Evolutionary conservation across 2,329 filamentous ascomycete genomes (phyloP), one percentile per base, ranked within the genome.

Genomic region (Botryotinia calthae): DNA sequence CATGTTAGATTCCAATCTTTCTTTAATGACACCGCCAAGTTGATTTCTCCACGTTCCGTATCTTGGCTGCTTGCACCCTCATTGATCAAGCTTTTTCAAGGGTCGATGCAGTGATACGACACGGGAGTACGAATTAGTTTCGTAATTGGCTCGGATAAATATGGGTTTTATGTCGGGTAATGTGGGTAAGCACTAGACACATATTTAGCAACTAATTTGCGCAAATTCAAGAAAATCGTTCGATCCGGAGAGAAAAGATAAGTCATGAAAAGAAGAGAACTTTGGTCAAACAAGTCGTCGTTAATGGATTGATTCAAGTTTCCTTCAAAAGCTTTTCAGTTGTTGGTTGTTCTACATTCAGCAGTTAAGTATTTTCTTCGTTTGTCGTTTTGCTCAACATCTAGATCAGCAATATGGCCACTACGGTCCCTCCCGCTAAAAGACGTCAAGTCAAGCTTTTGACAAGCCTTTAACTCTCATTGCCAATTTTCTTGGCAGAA

Each of bases 361-460:
- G 48, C 25, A n/a, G 12, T 54, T 2, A 18, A 18, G 14, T 3
- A 18, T 28, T 28, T 56, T 1, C n/a, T 56, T 28, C 51, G 16
- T 56, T 56, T 28, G 7, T 56, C n/a, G 7, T 28, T 56, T 56
- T 4, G 14, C n/a, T 18, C 14, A 31, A 56, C 14, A 9, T 56
- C n/a, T 8, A 56, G 7, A 56, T 28, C n/a, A 56, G n/a, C 51
- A 7, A 56, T 8, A 56, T 56, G 51, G 51, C n/a, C 48, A 16
- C 25, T 54, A 54, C 12, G 48, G 25, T 6, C n/a, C 37, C 44
- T 18, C 9, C 48, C 34, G 48, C 34, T 42, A 9, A 48, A 48
- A 72, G 70, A 59, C 40, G 40, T 68, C 25, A 67, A 72, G 63
- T 67, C 70, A 67, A 68, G 62, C 63, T 66, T 68, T 72, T 58